Conservation (phyloP, 768 basidiomycete species). For the Sporobolomyces phaffii region DNA sequence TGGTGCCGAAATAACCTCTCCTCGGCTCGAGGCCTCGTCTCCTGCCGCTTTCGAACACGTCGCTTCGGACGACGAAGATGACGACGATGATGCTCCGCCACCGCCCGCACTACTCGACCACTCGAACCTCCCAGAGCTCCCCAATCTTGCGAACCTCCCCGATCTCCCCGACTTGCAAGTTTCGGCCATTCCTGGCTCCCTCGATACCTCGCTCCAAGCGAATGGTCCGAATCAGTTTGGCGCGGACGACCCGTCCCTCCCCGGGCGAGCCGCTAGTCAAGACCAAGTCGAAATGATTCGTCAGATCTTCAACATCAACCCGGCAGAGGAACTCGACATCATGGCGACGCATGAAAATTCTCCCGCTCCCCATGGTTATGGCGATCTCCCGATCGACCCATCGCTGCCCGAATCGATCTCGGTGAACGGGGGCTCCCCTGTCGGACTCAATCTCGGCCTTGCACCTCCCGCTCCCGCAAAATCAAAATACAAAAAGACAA, state of each 20-base stretch:
- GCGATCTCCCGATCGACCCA: not conserved
- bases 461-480: conserved; percentile 7
- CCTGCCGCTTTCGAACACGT: not conserved
- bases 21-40: not conserved
- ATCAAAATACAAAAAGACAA: not conserved
- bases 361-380: not conserved
- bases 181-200: not conserved
- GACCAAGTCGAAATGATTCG: conserved; percentile 11
- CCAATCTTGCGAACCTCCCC: not conserved
- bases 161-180: not conserved
- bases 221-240: not conserved
- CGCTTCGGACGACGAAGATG: conserved; percentile 1
- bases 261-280: not conserved
- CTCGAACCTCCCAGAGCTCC: not conserved
- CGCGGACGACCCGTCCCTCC: not conserved
- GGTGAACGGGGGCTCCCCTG: too few relatives aligned
- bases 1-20: not conserved
- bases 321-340: not conserved
- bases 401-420: not conserved
- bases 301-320: conserved; percentile 15
- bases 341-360: not conserved
- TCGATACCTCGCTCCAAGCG: not conserved
- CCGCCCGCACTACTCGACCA: not conserved
- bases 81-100: not conserved
- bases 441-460: not conserved